phyloP scores from a whole-genome alignment of 345 rosid species.

The Eucalyptus lansdowneana region DNA sequence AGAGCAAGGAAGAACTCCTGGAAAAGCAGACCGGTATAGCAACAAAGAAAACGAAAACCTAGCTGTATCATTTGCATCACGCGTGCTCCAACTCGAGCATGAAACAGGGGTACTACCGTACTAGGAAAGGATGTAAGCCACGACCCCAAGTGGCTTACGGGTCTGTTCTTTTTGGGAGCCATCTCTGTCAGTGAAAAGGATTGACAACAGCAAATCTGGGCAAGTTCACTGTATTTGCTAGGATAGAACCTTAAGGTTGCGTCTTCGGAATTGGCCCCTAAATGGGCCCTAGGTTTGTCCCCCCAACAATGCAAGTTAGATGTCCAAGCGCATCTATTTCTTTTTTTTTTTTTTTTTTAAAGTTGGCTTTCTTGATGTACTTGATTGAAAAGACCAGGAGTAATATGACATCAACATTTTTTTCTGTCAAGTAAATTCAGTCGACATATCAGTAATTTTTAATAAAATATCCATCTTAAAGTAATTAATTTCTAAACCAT shows the following conservation, averaged over 20 bases:
- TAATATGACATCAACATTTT: rapidly evolving
- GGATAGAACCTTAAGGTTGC: background rate
- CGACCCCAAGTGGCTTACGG: too few species aligned
- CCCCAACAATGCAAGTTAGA: background rate
- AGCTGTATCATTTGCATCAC: too few species aligned
- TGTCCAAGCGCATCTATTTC: background rate
- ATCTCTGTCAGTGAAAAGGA: background rate
- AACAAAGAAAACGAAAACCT: background rate
- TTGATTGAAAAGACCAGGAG: rapidly evolving
- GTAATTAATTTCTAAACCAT: background rate
- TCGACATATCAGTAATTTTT: background rate
- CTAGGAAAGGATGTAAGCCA: background rate
- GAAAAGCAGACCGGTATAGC: background rate
- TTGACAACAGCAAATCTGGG: background rate
- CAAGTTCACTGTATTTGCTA: background rate
- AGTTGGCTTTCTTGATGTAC: background rate
- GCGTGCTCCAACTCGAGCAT: background rate
- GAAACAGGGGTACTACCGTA: background rate
- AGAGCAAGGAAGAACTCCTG: background rate
- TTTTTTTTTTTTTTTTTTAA: background rate
- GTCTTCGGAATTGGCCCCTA: background rate
- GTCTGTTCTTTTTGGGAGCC: background rate
- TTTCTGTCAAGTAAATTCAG: background rate
- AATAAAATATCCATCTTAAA: background rate
- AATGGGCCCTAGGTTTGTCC: background rate